phyloP scores from a whole-genome alignment of 495 filamentous ascomycete species.

The Aspergillus sparsus region DNA sequence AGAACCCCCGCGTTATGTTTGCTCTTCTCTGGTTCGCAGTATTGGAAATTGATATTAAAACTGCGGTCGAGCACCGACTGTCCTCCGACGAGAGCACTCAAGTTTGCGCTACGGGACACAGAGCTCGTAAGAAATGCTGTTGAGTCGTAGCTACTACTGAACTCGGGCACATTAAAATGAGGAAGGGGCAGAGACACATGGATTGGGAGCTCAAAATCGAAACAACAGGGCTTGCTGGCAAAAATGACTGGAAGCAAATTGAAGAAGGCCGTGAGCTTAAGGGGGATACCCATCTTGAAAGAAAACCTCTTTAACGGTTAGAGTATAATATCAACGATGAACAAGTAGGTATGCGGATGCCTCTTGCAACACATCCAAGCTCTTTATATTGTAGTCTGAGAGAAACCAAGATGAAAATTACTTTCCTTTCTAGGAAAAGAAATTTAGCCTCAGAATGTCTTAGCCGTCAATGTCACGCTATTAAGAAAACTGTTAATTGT shows the following conservation, averaged over 20 bases:
- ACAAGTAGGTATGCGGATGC: not conserved
- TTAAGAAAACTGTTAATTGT: no score
- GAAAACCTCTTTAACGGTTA: not conserved
- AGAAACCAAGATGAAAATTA: no score
- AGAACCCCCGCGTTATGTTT: constrained; percentile 22
- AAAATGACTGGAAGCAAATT: not conserved
- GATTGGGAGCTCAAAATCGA: not conserved
- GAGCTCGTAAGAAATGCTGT: not conserved
- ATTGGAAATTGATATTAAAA: constrained; percentile 2
- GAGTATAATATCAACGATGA: not conserved
- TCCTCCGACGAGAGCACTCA: not conserved
- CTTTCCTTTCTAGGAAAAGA: not conserved
- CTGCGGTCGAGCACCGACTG: not conserved
- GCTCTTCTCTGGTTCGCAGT: not conserved
- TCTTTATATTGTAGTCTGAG: no score
- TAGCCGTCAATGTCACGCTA: no score
- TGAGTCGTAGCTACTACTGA: not conserved
- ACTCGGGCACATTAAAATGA: not conserved
- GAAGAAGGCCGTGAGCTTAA: not conserved
- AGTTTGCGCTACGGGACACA: not conserved
- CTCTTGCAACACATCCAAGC: not conserved
- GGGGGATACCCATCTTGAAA: not conserved
- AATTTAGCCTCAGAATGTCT: not conserved
- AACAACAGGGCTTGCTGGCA: not conserved
- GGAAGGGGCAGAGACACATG: not conserved